Evolutionary conservation across 2,329 filamentous ascomycete genomes (phyloP), one percentile per base, ranked within the genome.

Genomic region (Claviceps citrina): DNA sequence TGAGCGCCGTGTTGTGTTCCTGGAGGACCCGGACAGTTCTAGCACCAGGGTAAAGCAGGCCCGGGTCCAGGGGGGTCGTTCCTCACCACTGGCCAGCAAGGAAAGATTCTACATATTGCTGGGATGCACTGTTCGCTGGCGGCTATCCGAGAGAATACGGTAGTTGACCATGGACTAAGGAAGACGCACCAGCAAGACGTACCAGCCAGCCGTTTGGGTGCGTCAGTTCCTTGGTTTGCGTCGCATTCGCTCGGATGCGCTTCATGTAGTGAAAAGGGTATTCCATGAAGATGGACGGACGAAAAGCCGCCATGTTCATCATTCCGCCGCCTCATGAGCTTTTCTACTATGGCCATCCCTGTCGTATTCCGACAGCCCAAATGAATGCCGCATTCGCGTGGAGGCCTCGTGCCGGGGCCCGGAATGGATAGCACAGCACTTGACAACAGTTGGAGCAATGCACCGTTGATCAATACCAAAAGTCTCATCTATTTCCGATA

Each of bases 401-500:
- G 18, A 22, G 8, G 18, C 13, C 16, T 30, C 10, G 5, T 22
- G 35, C 35, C n/a, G 18, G 10, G 20, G 25, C 20, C 9, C 30
- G 16, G 22, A 24, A 24, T 22, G n/a, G 18, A 30, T n/a, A n/a
- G n/a, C n/a, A n/a, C n/a, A 28, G 16, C 26, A 30, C 26, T 30
- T 37, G 33, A 37, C 13, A 30, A 15, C 19, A 25, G 15, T 13
- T 30, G 35, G 12, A 30, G 9, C 8, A 20, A 16, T 20, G 26
- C 36, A 16, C 18, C 26, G 26, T 31, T 37, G 36, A 37, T 37
- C 36, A 30, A 37, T 37, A 30, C 36, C 36, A 28, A 37, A 37
- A 30, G 26, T 22, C 19, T 22, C 26, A 24, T 37, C 26, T 22
- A 8, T 22, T 22, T 4, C 26, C 26, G 18, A 37, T 37, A 37